Base-by-base conservation (phyloP, 2,329 filamentous ascomycete genomes). In the Elsinoe fawcettii region DNA sequence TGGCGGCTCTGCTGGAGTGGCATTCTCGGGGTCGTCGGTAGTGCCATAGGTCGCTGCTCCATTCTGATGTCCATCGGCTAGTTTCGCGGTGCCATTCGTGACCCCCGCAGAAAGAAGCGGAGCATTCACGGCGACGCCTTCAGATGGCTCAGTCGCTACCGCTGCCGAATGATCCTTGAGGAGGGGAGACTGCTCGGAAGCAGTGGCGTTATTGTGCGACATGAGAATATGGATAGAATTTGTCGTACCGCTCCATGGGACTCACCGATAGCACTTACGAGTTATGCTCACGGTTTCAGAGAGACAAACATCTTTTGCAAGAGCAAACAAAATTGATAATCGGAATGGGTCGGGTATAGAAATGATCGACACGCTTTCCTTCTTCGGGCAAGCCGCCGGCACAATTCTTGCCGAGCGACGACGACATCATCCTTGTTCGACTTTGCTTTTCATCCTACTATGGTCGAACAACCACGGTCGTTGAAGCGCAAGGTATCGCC, bases 401-500 rank as follows among this genome's bases (percentile, higher is more conserved):
- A 22, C 30, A 36, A 36, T 20, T 37, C n/a, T 25, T 39, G 32
- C 49, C 49, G 49, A 36, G 49, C 49, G 30, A 53, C 32, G 34
- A 14, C 22, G 20, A 46, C 41, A 5, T 46, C 22, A 18, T 27
- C 11, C 6, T 34, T 2, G 8, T 8, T n/a, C 25, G 18, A 20
- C 20, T 37, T 18, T 22, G 27, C 27, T 30, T 30, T 30, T 18
- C 22, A 2, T 37, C 14, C 3, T 7, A 25, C 7, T 14, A 56
- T 56, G 54, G 32, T 39, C 5, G 41, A 56, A 32, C 27, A 22
- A 7, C 43, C 43, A n/a, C 54, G 54, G 18, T 56, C 54, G 18
- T 16, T 56, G 41, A 56, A 56, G 30, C 23, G 54, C 16, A 36
- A 30, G 3, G 65, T 69, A 22, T 69, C 67, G 41, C 67, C 67